Evolutionary conservation across 768 basidiomycete genomes (phyloP).

Genomic region (Infundibulicybe gibba): DNA sequence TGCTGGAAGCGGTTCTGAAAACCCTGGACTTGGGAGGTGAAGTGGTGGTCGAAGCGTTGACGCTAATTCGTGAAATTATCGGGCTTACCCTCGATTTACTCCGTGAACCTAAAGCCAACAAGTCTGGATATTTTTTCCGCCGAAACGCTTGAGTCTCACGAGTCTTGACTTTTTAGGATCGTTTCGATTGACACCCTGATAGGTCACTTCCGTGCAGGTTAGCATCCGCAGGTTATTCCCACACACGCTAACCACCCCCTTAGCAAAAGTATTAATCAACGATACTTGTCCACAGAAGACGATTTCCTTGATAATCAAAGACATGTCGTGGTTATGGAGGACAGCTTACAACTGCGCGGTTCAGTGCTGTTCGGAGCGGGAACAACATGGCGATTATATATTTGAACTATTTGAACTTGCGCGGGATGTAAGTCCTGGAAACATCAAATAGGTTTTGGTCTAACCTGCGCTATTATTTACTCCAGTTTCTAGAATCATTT

Average conservation of each 20-base stretch:
- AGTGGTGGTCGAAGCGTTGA: slow-evolving; percentile 66
- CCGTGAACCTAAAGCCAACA: slow-evolving; percentile 59
- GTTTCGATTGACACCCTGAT: slow-evolving; percentile 59
- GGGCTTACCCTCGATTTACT: slow-evolving; percentile 70
- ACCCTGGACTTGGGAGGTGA: slow-evolving; percentile 62
- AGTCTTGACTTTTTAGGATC: slow-evolving; percentile 27
- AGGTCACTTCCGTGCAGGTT: slow-evolving; percentile 69
- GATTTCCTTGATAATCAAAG: slow-evolving; percentile 58
- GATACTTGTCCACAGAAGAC: slow-evolving; percentile 48
- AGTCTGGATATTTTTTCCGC: slow-evolving; percentile 36
- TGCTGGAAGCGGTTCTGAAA: slow-evolving; percentile 68
- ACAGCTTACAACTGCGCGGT: slow-evolving; percentile 84
- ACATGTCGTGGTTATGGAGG: slow-evolving; percentile 88
- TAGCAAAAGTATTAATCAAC: slow-evolving; percentile 58
- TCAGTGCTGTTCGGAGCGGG: slow-evolving; percentile 80
- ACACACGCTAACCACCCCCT: slow-evolving; percentile 14
- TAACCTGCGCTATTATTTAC: slow-evolving; percentile 7
- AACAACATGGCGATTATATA: slow-evolving; percentile 58
- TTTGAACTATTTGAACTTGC: slow-evolving; percentile 71
- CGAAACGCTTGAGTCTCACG: slow-evolving; percentile 10
- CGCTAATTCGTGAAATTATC: slow-evolving; percentile 78
- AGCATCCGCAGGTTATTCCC: slow-evolving; percentile 18
- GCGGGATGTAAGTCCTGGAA: slow-evolving; percentile 48
- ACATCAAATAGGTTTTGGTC: slow-evolving; percentile 10
- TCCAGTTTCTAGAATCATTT: slow-evolving; percentile 61